Conservation (phyloP, 2,329 filamentous ascomycete genomes). For the Penicillium expansum region DNA sequence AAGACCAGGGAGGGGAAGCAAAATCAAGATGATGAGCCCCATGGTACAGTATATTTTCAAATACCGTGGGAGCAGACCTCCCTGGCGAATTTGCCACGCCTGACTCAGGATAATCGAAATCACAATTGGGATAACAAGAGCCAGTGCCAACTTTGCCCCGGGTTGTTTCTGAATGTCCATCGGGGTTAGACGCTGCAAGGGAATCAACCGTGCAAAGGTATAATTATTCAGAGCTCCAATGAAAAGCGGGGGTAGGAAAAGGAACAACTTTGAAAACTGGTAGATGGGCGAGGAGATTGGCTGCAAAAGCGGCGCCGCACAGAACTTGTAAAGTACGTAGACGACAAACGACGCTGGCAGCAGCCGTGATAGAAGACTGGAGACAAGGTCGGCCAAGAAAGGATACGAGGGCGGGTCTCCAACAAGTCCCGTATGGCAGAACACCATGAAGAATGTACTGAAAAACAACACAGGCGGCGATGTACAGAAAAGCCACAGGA, state of each 20-base stretch:
- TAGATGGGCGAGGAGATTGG: conserved; percentile 60
- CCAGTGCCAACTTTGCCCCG: conserved; percentile 78
- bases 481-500: conserved; percentile 78
- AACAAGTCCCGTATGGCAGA: conserved; percentile 85
- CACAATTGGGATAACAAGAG: conserved; percentile 71
- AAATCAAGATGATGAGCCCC: conserved; percentile 62
- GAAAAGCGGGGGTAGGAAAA: conserved; percentile 90
- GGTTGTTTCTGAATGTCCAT: conserved; percentile 88
- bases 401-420: conserved; percentile 75
- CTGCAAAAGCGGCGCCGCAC: conserved; percentile 67
- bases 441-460: conserved; percentile 74
- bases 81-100: conserved; percentile 79
- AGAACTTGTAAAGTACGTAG: conserved; percentile 83
- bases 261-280: conserved; percentile 82
- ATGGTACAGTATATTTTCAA: conserved; percentile 75
- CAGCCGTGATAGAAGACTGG: conserved; percentile 74
- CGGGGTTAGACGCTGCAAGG: conserved; percentile 84
- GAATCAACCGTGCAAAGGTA: conserved; percentile 82
- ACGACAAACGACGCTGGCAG: conserved; percentile 83
- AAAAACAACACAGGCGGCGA: conserved; percentile 82
- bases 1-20: conserved; percentile 70
- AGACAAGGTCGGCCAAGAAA: conserved; percentile 69
- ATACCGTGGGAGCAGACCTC: conserved; percentile 75
- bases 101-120: conserved; percentile 68
- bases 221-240: conserved; percentile 91